phyloP scores from a whole-genome alignment of 306 rosid genomes.

The Citrullus mucosospermus region DNA sequence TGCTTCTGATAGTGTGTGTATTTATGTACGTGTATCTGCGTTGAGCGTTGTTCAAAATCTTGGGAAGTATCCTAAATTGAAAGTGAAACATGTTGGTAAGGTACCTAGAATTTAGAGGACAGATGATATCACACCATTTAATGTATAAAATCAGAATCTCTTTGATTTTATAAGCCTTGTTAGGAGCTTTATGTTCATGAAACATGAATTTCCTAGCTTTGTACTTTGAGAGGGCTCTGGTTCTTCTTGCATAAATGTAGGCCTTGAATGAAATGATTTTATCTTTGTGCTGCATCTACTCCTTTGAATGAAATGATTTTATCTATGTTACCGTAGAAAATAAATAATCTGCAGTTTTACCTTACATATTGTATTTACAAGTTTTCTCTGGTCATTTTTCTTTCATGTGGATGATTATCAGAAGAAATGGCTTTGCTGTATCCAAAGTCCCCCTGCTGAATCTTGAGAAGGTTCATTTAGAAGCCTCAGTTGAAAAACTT shows the following conservation, averaged over 20 bases:
- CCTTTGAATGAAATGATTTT: neutral
- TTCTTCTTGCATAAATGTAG: neutral
- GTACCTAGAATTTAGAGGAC: neutral
- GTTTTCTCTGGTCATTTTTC: neutral
- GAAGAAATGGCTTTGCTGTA: slow-evolving; percentile 15
- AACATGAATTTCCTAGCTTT: neutral
- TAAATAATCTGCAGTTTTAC: neutral
- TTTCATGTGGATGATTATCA: slow-evolving; percentile 1
- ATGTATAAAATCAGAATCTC: neutral
- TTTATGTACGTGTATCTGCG: neutral
- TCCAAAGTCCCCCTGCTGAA: slow-evolving; percentile 6
- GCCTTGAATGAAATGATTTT: neutral
- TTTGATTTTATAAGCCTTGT: neutral
- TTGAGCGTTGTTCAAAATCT: neutral
- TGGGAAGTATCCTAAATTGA: neutral
- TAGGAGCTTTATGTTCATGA: neutral
- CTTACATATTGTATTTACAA: neutral
- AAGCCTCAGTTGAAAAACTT: neutral
- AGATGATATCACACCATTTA: neutral
- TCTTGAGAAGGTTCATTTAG: slow-evolving; percentile 9
- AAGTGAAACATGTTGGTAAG: neutral
- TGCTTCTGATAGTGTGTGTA: neutral
- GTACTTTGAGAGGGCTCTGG: neutral
- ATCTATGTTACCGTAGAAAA: neutral
- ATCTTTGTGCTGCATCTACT: neutral